These are phyloP conservation scores for Sequoiadendron giganteum DNA, from an alignment of 75 land plant species.

Conservation along the genomic window DNA sequence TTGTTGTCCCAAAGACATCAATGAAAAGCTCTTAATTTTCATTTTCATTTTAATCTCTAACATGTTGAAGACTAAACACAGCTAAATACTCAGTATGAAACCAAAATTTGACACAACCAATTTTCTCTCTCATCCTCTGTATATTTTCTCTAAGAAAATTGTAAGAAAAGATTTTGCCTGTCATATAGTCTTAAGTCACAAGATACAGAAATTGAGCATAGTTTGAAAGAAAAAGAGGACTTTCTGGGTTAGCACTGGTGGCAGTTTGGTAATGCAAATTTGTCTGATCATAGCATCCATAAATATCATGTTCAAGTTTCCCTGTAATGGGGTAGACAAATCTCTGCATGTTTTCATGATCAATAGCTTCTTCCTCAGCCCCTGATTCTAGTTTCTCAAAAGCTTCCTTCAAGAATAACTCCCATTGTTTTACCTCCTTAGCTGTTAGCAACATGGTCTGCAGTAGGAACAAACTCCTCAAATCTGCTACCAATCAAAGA, in stretches of 20 bases:
- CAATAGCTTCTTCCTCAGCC: constrained; percentile 27
- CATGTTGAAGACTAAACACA: not conserved
- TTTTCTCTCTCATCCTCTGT: not conserved
- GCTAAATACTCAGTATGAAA: not conserved
- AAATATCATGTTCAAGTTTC: constrained; percentile 33
- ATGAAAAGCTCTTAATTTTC: too few species aligned
- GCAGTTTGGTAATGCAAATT: constrained; percentile 64
- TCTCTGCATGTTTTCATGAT: constrained; percentile 28
- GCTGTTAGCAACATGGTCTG: not conserved
- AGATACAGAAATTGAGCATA: constrained; percentile 79
- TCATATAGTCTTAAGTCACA: constrained; percentile 62
- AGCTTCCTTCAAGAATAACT: constrained; percentile 37
- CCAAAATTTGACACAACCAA: not conserved
- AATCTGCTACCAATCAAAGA: not conserved
- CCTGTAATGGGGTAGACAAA: constrained; percentile 56
- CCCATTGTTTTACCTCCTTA: constrained; percentile 34
- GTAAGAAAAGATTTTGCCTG: constrained; percentile 41
- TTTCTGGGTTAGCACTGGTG: constrained; percentile 55
- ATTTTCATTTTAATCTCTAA: too few species aligned
- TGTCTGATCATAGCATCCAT: constrained; percentile 48
- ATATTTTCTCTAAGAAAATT: not conserved
- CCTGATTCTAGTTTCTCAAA: constrained; percentile 20
- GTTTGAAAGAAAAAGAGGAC: constrained; percentile 70
- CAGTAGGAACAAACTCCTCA: not conserved
- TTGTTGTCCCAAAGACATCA: too few species aligned